Conservation (phyloP, 352 stramenopile species). For the Phytophthora nicotianae region DNA sequence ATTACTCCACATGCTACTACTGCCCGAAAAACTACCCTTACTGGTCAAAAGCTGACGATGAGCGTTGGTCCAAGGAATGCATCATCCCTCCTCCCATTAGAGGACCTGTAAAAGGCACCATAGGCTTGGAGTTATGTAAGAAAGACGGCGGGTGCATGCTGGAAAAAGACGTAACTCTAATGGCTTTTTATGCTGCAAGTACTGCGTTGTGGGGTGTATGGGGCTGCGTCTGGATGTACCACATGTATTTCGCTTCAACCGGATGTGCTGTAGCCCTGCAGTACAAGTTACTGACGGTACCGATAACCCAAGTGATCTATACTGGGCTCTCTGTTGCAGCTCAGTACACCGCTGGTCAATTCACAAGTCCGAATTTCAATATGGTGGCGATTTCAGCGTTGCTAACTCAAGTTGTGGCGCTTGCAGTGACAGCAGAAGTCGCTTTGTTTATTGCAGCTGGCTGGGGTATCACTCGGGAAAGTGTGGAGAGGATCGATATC, state of each 20-base stretch:
- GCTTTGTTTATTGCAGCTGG: conserved; percentile 58
- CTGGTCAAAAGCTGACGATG: not conserved
- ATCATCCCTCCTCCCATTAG: conserved; percentile 21
- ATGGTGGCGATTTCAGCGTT: conserved; percentile 42
- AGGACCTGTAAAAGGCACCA: conserved; percentile 37
- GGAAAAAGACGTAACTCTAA: conserved; percentile 16
- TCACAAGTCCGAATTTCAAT: conserved; percentile 43
- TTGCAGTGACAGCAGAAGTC: conserved; percentile 47
- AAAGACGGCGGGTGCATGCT: conserved; percentile 42
- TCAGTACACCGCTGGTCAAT: conserved; percentile 35
- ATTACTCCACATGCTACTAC: conserved; percentile 39
- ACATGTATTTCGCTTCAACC: conserved; percentile 38
- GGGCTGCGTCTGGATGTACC: conserved; percentile 39
- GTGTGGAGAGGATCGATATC: conserved; percentile 42
- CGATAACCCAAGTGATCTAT: conserved; percentile 43
- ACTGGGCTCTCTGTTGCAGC: conserved; percentile 33
- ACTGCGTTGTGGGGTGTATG: conserved; percentile 35
- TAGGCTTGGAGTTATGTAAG: conserved; percentile 56
- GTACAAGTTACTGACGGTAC: conserved; percentile 47
- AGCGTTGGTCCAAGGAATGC: conserved; percentile 28
- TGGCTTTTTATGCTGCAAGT: conserved; percentile 42
- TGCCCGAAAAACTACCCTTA: conserved; percentile 39
- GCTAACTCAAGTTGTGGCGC: conserved; percentile 42
- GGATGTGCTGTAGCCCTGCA: conserved; percentile 52
- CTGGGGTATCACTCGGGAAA: conserved; percentile 61